Evolutionary conservation across 1,284 basidiomycete species (phyloP).

Genomic region (Laetiporus sulphureus): DNA sequence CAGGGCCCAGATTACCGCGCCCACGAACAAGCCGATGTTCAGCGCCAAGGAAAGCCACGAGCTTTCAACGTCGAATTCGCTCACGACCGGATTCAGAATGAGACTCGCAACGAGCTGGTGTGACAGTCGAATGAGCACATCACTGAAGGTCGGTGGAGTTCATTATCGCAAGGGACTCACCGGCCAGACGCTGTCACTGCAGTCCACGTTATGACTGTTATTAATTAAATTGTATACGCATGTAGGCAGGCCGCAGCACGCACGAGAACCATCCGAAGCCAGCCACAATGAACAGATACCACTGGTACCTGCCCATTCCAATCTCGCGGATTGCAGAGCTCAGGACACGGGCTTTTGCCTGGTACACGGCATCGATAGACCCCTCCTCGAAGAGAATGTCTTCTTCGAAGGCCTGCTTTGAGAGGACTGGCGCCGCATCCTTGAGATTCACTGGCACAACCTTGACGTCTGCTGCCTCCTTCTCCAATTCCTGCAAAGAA

Average conservation of each 20-base stretch:
- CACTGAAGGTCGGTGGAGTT: too few relatives aligned
- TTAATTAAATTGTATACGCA: too few relatives aligned
- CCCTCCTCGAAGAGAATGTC: constrained; percentile 35
- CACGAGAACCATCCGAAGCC: constrained; percentile 72
- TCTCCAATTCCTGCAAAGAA: too few relatives aligned
- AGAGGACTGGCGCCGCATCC: constrained; percentile 4
- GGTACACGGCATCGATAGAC: constrained; percentile 48
- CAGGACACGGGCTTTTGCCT: constrained; percentile 48
- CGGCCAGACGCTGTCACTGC: constrained; percentile 43
- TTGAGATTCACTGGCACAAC: too few relatives aligned
- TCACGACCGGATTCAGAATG: constrained; percentile 48
- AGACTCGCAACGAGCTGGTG: constrained; percentile 44
- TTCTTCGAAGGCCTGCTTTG: constrained; percentile 8
- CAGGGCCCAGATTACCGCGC: constrained; percentile 60
- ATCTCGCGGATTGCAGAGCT: constrained; percentile 55
- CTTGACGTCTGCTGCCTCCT: too few relatives aligned
- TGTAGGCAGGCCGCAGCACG: constrained; percentile 19
- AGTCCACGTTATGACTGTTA: not conserved
- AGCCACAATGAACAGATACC: constrained; percentile 50
- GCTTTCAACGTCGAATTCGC: constrained; percentile 49
- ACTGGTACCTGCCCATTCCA: constrained; percentile 67
- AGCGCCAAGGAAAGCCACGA: constrained; percentile 54
- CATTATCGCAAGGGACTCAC: too few relatives aligned
- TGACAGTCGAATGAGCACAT: too few relatives aligned
- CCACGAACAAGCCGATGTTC: constrained; percentile 57